Conservation (phyloP, 2,329 filamentous ascomycete species). For the Colletotrichum euphorbiae region DNA sequence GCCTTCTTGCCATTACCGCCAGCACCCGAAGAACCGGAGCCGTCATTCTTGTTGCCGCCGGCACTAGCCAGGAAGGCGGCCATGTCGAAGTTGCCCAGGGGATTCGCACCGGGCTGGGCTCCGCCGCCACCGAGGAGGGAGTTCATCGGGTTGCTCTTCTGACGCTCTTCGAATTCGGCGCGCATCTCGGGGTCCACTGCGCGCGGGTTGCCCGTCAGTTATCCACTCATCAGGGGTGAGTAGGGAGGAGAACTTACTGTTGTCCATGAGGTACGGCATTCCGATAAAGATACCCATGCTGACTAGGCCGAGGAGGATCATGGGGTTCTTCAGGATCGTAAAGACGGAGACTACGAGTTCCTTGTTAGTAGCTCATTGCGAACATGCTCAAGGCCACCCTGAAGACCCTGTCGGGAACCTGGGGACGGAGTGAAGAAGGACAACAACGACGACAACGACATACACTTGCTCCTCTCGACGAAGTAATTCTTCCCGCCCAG, state of each 20-base stretch:
- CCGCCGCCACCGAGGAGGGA: conserved; percentile 60
- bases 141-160: conserved; percentile 78
- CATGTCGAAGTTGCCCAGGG: conserved; percentile 70
- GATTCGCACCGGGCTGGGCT: conserved; percentile 48
- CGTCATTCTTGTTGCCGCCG: conserved; percentile 55
- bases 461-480: conserved; percentile 79
- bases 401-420: too few species aligned
- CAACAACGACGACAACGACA: conserved; percentile 51
- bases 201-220: conserved; percentile 23
- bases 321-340: conserved; percentile 89
- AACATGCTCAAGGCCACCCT: too few species aligned
- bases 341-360: conserved; percentile 75
- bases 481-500: conserved; percentile 79
- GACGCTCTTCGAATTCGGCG: conserved; percentile 91
- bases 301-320: conserved; percentile 92
- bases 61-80: conserved; percentile 72
- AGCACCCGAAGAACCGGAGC: conserved; percentile 40
- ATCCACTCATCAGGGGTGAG: background rate
- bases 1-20: conserved; percentile 51
- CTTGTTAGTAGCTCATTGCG: background rate
- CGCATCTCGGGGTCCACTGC: conserved; percentile 96
- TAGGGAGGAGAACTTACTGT: conserved; percentile 71
- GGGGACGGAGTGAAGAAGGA: too few species aligned
- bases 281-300: conserved; percentile 87
- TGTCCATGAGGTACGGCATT: conserved; percentile 95